Evolutionary conservation across 495 filamentous ascomycete genomes (phyloP), one percentile per base, ranked within the genome.

Genomic region (Thermochaetoides thermophila): DNA sequence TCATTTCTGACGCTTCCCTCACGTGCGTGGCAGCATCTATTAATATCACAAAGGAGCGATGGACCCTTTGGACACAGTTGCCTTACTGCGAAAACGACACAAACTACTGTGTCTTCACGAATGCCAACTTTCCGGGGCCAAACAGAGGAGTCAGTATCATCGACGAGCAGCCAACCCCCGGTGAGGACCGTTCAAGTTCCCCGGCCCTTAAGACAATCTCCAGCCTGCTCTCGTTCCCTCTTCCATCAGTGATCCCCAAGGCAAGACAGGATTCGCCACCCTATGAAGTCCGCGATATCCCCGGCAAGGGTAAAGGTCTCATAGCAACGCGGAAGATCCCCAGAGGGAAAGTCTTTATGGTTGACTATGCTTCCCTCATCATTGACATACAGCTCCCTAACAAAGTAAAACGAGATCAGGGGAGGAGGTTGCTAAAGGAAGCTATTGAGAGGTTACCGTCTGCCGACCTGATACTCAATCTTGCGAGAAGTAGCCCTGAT

Each of bases 271-370:
- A 17, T 5, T 30, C 27, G 12, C 42, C 40, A 7, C 32, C 34
- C 0, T 49, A 45, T 37, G 47, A 49, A 13, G 18, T 55, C 11
- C 26, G 39, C 2, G 44, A 55, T 9, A 39, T 59, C 2, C 32
- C 44, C 5, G 49, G 43, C 10, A 53, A 52, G 21, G 53, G 56
- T 9, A 44, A 48, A 29, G 56, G 56, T 3, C 34, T 57, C 5
- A 24, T 59, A 11, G 56, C 56, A 14, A 53, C 40, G 12, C 34
- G 46, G 5, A 41, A 35, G 13, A 53, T 59, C 7, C 19, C 31
- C 4, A 35, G 36, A 7, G 49, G 45, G 4, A 39, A 52, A 26
- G 38, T 55, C 0, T 38, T 59, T 13, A 44, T 59, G 43, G 30
- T 50, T 0, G 45, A 52, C 17, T 36, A 50, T 15, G 51, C 48